Percentiles rank a stretch among this genome's conserved stretches.
phyloP scores from a whole-genome alignment of 176 grass and related monocot genomes.

The Oryza australiensis region DNA sequence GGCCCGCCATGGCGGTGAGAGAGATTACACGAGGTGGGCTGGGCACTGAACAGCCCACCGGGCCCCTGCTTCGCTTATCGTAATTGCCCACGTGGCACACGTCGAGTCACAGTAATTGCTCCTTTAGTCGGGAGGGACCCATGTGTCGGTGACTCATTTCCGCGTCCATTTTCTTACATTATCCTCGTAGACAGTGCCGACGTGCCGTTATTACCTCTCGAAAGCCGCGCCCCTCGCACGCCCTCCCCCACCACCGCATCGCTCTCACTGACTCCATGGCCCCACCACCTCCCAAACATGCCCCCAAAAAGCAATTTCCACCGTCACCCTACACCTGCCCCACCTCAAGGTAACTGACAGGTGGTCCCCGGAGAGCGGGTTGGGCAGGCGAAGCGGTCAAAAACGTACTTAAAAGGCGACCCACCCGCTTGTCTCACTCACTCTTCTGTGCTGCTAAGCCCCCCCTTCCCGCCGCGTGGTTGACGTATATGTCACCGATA shows the following conservation, averaged over 20 bases:
- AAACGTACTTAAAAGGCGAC: constrained; percentile 31
- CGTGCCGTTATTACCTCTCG: neutral
- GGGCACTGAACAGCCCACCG: no score
- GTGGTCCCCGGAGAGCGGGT: neutral
- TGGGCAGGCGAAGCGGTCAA: constrained; percentile 10
- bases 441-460: neutral
- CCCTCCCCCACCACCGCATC: neutral
- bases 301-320: neutral
- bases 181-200: constrained; percentile 18
- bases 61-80: no score
- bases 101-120: no score
- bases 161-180: neutral
- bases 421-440: constrained; percentile 22
- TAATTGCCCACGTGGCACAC: no score
- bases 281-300: neutral
- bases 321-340: neutral
- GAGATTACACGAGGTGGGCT: neutral
- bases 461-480: rapidly evolving
- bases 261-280: neutral
- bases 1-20: neutral
- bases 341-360: neutral
- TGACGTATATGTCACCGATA: rapidly evolving
- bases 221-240: constrained; percentile 8
- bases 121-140: no score
- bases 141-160: no score